A percentile compares a stretch with the other conserved stretches of the same genome.
Conservation (phyloP, 2,329 filamentous ascomycete genomes). For the Talaromyces funiculosus region DNA sequence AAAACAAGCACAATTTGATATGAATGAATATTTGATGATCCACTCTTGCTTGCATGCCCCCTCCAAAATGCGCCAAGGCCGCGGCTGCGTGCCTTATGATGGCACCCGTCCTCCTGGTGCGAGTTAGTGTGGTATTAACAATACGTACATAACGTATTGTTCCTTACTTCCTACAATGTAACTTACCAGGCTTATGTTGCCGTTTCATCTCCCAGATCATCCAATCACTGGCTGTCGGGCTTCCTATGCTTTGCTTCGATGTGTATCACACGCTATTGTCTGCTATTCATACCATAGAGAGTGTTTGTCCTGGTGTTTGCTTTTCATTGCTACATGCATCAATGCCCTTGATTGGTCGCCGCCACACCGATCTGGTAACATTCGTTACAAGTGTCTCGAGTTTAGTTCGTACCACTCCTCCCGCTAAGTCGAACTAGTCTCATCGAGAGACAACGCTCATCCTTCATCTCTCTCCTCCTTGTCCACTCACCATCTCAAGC, state of each 20-base stretch:
- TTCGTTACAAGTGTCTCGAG: not conserved
- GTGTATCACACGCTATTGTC: too few relatives aligned
- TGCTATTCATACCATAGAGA: too few relatives aligned
- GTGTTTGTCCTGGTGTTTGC: not conserved
- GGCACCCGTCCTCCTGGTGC: not conserved
- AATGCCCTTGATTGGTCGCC: not conserved
- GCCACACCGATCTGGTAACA: not conserved
- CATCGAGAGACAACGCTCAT: not conserved
- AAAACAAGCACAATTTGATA: not conserved
- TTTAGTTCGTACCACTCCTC: not conserved
- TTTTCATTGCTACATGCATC: not conserved
- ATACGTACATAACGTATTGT: not conserved
- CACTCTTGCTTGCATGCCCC: not conserved
- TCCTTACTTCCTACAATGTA: not conserved
- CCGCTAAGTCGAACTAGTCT: not conserved
- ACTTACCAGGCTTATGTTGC: not conserved
- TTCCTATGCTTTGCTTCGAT: too few relatives aligned
- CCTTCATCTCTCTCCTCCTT: not conserved
- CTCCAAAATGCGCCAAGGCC: not conserved
- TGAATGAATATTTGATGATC: not conserved
- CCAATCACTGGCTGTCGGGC: not conserved
- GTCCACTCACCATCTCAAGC: not conserved
- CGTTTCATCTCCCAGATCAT: not conserved
- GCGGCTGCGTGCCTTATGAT: not conserved
- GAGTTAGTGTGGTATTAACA: not conserved